These are phyloP conservation scores for Chernovozyma aurita DNA, from an alignment of 1,139 yeast genomes.

Conservation along the genomic window DNA sequence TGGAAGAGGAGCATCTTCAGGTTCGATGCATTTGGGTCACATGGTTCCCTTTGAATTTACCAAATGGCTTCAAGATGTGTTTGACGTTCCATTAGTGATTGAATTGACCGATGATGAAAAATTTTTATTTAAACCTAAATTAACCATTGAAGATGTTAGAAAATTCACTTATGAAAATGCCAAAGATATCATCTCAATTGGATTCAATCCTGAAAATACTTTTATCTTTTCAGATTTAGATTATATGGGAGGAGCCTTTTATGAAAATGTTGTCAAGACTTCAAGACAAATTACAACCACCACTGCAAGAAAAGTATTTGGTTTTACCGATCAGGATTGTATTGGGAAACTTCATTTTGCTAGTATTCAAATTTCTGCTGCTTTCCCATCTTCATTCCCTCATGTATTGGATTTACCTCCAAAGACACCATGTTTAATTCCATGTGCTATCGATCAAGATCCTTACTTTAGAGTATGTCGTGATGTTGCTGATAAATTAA, in stretches of 20 bases:
- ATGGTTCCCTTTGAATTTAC: conserved; percentile 95
- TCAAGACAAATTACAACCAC: conserved; percentile 94
- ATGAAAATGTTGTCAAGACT: conserved; percentile 90
- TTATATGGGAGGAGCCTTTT: conserved; percentile 91
- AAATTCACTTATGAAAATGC: conserved; percentile 76
- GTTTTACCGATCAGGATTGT: conserved; percentile 90
- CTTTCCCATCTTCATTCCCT: conserved; percentile 95
- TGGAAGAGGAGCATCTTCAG: conserved; percentile 97
- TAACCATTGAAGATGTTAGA: conserved; percentile 86
- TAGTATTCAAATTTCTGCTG: conserved; percentile 91
- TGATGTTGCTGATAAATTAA: conserved; percentile 93
- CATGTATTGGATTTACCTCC: conserved; percentile 80
- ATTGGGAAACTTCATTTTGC: conserved; percentile 96
- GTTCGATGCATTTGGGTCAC: conserved; percentile 95
- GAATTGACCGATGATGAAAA: conserved; percentile 98
- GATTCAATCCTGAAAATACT: conserved; percentile 91
- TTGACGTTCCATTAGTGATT: conserved; percentile 93
- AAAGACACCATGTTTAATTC: conserved; percentile 92
- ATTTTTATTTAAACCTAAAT: conserved; percentile 85
- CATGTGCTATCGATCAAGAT: conserved; percentile 99
- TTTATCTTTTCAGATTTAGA: conserved; percentile 89
- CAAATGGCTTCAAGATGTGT: conserved; percentile 97
- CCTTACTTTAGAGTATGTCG: conserved; percentile 97
- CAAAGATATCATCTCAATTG: conserved; percentile 90
- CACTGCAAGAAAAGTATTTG: conserved; percentile 96